phyloP scores from a whole-genome alignment of 345 rosid species.

The Dovyalis caffra region DNA sequence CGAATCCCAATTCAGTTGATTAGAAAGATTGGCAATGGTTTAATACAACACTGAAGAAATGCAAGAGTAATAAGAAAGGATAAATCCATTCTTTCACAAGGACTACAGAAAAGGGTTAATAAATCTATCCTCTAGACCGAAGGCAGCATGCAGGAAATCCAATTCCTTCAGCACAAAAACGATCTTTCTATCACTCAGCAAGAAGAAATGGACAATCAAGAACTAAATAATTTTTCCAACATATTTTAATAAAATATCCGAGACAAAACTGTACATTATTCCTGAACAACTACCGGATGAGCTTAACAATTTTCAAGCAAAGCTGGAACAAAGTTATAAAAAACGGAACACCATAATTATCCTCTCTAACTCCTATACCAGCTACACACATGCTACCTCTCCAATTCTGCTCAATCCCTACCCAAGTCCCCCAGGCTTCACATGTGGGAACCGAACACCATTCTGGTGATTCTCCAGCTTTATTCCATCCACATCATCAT shows the following conservation, averaged over 20 bases:
- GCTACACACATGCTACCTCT: neutral
- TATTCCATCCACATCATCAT: neutral
- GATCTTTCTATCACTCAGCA: neutral
- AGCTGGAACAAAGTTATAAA: slow-evolving; percentile 17
- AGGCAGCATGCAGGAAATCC: too few species aligned
- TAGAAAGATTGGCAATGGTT: too few species aligned
- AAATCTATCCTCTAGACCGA: neutral
- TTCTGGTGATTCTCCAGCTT: neutral
- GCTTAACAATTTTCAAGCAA: slow-evolving; percentile 4
- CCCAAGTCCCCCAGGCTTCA: neutral
- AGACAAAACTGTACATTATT: slow-evolving; percentile 54
- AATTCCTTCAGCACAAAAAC: neutral
- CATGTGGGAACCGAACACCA: neutral
- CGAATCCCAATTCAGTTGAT: too few species aligned
- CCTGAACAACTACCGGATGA: slow-evolving; percentile 10
- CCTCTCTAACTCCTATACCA: slow-evolving; percentile 11
- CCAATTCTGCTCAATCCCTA: neutral
- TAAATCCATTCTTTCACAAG: too few species aligned
- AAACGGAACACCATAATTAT: neutral
- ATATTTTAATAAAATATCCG: neutral
- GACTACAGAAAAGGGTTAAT: too few species aligned
- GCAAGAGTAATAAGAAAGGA: too few species aligned
- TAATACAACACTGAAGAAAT: too few species aligned
- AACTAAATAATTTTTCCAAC: slow-evolving; percentile 2
- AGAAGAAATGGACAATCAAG: neutral